Base-by-base conservation (phyloP, 169 alveolate species). In the Fabrea salina region DNA sequence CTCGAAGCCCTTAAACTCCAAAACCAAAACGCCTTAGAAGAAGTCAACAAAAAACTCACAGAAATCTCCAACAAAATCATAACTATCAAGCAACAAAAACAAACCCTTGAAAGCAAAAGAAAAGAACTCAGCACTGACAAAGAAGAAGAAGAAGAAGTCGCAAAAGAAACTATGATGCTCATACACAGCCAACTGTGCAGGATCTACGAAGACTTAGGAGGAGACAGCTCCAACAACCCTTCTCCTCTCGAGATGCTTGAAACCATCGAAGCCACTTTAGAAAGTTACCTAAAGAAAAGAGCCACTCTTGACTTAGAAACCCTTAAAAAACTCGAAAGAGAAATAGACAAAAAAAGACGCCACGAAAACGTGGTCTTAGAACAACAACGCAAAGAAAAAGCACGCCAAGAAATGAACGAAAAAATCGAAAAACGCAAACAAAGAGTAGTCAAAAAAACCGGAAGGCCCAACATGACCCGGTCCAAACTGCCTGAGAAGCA, bases 1-100 rank as follows among this genome's bases (percentile, higher is more conserved):
- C 53, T 70, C 3, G 92, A 86, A 68, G 19, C 40, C 4, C 30
- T 68, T 8, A 0, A 64, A 22, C 27, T 8, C 27, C 13, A 68
- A 43, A 68, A 68, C 27, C n/a, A 40, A 40, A 16, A 25, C 0
- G 8, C 13, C 13, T 11, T 41, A 2, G 39, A 40, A 2, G 22
- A 68, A 39, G 39, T n/a, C 8, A n/a, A 44, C 11, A n/a, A 68
- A 19, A 68, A 68, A 22, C 16, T 19, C 37, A 44, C 22, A n/a
- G 44, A 68, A 40, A 40, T 68, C n/a, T 30, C 16, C 3, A 27
- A 8, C 35, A 40, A 37, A 8, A 8, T 68, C 40, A 16, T 41
- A 13, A 33, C n/a, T 7, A 25, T 68, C 8, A 32, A 43, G 30
- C 7, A 19, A 43, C 35, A 68, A 37, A 37, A n/a, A 30, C 27